A percentile compares a stretch with the other conserved stretches of the same genome.
These are phyloP conservation scores for Penicillium roqueforti DNA, from an alignment of 495 filamentous ascomycete genomes.

Conservation along the genomic window DNA sequence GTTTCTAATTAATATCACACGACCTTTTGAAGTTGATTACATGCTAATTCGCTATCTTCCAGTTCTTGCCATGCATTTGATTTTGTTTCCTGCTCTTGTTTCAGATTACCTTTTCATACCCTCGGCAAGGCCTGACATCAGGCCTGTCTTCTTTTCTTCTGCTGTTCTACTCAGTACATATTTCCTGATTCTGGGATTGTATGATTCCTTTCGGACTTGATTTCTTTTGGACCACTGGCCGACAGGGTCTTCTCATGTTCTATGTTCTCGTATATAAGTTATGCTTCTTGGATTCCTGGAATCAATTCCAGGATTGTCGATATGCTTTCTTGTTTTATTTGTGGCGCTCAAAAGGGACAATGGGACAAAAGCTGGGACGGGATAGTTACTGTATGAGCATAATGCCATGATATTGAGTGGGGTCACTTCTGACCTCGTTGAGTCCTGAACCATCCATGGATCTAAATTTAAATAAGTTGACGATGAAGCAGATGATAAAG, in stretches of 20 bases:
- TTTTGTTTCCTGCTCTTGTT: conserved; percentile 9
- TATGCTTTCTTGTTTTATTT: conserved; percentile 11
- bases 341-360: conserved; percentile 26
- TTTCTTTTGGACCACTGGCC: conserved; percentile 8
- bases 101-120: conserved; percentile 19
- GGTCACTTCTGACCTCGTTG: conserved; percentile 2
- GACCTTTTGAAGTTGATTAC: not conserved
- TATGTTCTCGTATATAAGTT: conserved; percentile 12
- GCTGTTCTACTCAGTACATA: conserved; percentile 21
- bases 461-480: not conserved
- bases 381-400: conserved; percentile 20
- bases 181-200: conserved; percentile 24
- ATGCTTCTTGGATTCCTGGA: not conserved
- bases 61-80: conserved; percentile 48
- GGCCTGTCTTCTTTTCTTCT: conserved; percentile 10
- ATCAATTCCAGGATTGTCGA: conserved; percentile 4
- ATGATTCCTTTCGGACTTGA: conserved; percentile 26
- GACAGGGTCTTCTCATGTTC: not conserved
- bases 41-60: conserved; percentile 7
- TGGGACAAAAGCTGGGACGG: conserved; percentile 26
- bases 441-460: not conserved
- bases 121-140: conserved; percentile 10
- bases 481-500: no score
- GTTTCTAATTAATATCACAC: conserved; percentile 31
- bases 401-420: conserved; percentile 21